phyloP scores from a whole-genome alignment of 225 moss, liverwort and hornwort genomes.

The Polytrichum formosum region DNA sequence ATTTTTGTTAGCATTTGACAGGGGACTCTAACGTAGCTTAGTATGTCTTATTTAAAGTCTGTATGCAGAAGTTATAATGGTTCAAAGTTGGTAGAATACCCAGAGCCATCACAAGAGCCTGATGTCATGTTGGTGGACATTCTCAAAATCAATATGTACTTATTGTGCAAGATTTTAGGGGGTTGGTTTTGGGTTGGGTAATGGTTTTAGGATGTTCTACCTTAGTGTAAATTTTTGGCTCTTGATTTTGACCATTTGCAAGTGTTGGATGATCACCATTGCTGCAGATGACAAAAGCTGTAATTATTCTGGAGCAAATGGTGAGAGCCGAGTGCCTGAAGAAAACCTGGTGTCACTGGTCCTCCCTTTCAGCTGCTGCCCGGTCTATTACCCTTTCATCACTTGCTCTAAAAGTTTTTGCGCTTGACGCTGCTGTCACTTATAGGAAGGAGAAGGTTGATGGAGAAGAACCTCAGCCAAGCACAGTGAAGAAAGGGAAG shows the following conservation, averaged over 20 bases:
- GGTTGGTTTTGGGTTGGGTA: no score
- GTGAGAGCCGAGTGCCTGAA: slow-evolving; percentile 78
- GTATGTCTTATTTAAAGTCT: no score
- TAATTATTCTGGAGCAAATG: slow-evolving; percentile 90
- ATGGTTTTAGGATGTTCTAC: no score
- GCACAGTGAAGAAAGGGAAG: slow-evolving; percentile 36
- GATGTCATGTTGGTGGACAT: no score
- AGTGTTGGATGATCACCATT: background rate
- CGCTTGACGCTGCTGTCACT: slow-evolving; percentile 76
- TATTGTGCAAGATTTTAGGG: no score
- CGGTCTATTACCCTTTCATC: slow-evolving; percentile 82
- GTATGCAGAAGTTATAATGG: no score
- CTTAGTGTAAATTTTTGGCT: background rate
- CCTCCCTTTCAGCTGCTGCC: slow-evolving; percentile 88
- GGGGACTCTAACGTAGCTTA: no score
- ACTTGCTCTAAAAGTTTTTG: slow-evolving; percentile 65
- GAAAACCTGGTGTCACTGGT: slow-evolving; percentile 92
- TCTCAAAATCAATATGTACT: no score
- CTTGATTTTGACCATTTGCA: background rate
- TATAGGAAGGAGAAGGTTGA: slow-evolving; percentile 46
- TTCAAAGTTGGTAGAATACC: no score
- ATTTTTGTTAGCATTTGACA: no score
- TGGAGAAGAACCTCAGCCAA: slow-evolving; percentile 31
- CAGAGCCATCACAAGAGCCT: no score
- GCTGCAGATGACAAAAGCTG: slow-evolving; percentile 82